A percentile compares a stretch with the other conserved stretches of the same genome.
These are phyloP conservation scores for Pluteus cervinus DNA, from an alignment of 768 basidiomycete species.

Conservation along the genomic window DNA sequence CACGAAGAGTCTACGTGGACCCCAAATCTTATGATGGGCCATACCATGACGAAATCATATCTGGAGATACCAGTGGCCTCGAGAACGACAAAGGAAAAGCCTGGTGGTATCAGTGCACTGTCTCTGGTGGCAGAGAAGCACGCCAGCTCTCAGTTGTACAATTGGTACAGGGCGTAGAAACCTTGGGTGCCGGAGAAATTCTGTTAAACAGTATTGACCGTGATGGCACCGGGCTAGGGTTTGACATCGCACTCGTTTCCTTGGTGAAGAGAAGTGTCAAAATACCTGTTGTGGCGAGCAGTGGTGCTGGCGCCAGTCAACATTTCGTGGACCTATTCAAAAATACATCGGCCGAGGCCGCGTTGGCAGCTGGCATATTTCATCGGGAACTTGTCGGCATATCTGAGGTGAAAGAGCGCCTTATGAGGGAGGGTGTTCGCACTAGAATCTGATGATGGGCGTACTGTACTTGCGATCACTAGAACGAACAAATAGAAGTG, in stretches of 20 bases:
- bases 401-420: slow-evolving; percentile 63
- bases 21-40: slow-evolving; percentile 60
- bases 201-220: slow-evolving; percentile 94
- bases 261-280: slow-evolving; percentile 71
- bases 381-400: slow-evolving; percentile 88
- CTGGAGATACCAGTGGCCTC: slow-evolving; percentile 33
- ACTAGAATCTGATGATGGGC: too few species aligned
- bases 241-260: slow-evolving; percentile 78
- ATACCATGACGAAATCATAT: slow-evolving; percentile 57
- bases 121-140: slow-evolving; percentile 83
- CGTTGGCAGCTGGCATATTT: slow-evolving; percentile 95
- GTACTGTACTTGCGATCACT: too few species aligned
- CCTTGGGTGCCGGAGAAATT: slow-evolving; percentile 91
- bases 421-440: slow-evolving; percentile 41
- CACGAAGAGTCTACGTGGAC: slow-evolving; percentile 79
- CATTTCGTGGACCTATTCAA: slow-evolving; percentile 90
- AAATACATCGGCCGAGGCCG: slow-evolving; percentile 80
- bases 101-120: slow-evolving; percentile 99
- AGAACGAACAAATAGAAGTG: too few species aligned
- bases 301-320: slow-evolving; percentile 76
- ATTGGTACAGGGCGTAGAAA: slow-evolving; percentile 87
- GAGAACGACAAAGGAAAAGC: slow-evolving; percentile 63
- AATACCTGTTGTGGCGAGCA: slow-evolving; percentile 93
- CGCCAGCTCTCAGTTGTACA: slow-evolving; percentile 85
- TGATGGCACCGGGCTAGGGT: slow-evolving; percentile 89